phyloP scores from a whole-genome alignment of 169 alveolate species.

The Plasmodium vinckei region DNA sequence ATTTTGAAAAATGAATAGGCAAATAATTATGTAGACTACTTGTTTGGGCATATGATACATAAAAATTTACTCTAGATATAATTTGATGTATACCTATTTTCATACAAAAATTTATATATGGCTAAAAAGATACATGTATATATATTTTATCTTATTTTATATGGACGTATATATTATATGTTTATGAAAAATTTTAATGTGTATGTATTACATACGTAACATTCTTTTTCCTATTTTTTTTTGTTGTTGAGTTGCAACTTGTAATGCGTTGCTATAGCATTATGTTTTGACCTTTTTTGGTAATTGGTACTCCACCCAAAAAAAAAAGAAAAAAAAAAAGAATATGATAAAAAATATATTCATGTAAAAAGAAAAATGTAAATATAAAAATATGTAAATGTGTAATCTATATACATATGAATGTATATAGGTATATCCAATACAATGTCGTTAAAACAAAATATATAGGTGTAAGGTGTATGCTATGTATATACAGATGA shows the following conservation, averaged over 20 bases:
- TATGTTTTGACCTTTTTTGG: constrained; percentile 13
- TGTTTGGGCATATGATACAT: neutral
- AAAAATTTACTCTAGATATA: neutral
- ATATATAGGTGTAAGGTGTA: too few species aligned
- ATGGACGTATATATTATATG: too few species aligned
- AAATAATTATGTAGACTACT: neutral
- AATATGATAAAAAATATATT: neutral
- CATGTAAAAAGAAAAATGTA: neutral
- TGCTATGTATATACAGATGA: too few species aligned
- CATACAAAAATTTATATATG: constrained; percentile 1
- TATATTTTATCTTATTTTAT: neutral
- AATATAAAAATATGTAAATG: neutral
- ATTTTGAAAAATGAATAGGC: too few species aligned
- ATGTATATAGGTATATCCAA: neutral
- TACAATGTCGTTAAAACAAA: too few species aligned
- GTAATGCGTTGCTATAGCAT: constrained; percentile 46
- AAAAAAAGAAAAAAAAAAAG: neutral
- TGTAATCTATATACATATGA: neutral
- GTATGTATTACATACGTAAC: neutral
- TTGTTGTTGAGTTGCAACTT: constrained; percentile 25
- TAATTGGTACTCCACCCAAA: constrained; percentile 18
- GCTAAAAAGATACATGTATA: constrained; percentile 2
- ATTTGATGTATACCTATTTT: neutral
- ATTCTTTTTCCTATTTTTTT: neutral
- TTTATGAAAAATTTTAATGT: too few species aligned